Evolutionary conservation across 2,329 filamentous ascomycete species (phyloP), one percentile per base, ranked within the genome.

Genomic region (Pseudopyricularia javanii): DNA sequence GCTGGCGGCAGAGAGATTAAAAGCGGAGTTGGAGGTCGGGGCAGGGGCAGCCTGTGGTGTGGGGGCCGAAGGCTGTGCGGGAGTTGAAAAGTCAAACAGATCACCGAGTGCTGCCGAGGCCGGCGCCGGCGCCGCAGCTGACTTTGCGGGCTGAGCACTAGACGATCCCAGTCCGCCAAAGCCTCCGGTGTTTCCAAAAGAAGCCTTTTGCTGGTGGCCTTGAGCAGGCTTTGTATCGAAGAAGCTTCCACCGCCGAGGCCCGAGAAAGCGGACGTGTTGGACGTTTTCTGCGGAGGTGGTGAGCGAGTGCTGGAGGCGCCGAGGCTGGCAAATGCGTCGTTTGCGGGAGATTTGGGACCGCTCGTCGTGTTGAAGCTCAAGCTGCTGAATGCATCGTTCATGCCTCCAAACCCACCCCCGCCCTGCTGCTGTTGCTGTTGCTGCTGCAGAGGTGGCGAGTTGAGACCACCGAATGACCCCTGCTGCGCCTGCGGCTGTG

Each of bases 141-240:
- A 60, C 34, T 61, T 59, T 51, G 68, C 56, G 59, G 61, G 66
- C 48, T 49, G 65, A 58, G 79, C 70, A 40, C 71, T 70, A 5
- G 40, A 20, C 7, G 40, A 45, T 14, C 17, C 12, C 2, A 45
- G 22, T 45, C 40, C 40, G 24, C 40, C 40, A 54, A 85, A 81
- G 12, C 78, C 76, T 33, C 83, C 78, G 56, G 91, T 85, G 30
- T 78, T 79, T 57, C 85, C 83, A 60, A 86, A 81, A 0, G 74
- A 77, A 8, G 73, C 70, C 58, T 74, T 72, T 34, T 70, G 67
- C 51, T 80, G 74, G 51, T 76, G 79, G 20, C 26, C 30, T 51
- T 72, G 82, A 1, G 81, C 70, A n/a, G 85, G 78, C 60, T 86
- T 82, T 22, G 78, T 70, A 61, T 94, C 84, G 63, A 96, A 96